Base-by-base conservation (phyloP, 2,329 filamentous ascomycete species). In the Coniochaeta sp. region DNA sequence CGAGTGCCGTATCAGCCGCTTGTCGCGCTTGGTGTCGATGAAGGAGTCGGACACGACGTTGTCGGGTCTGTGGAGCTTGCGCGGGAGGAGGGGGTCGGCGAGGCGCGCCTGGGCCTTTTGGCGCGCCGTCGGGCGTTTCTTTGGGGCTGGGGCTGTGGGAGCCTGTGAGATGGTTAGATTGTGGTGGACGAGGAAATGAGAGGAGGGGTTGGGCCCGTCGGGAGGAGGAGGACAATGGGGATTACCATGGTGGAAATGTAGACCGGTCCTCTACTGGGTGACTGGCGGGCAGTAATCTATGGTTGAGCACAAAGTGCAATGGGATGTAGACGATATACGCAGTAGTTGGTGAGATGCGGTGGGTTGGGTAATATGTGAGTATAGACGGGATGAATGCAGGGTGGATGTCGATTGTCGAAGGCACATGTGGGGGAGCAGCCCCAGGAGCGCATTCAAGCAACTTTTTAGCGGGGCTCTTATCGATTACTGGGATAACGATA, bases 1-100 rank as follows among this genome's bases (percentile, higher is more conserved):
- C 0, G 89, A 89, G 79, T 91, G 91, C 71, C 92, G 93, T 67
- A 96, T 90, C 36, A 81, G 77, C 26, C 88, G 89, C 78, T 93
- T 96, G 77, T 96, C 90, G 70, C 84, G 87, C 75, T 97, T 98
- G 64, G 82, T 86, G 59, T 86, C 82, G 62, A 86, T 77, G 74
- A 93, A 93, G 62, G 72, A 64, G 70, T 86, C 81, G 54, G 78
- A 73, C 16, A 81, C 78, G 55, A 75, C 70, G 65, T 82, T 79
- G 66, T 80, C 75, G 56, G 76, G 69, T 58, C 81, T 82, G 71
- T 81, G 80, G 14, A 78, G 76, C 68, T 80, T 81, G 70, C 78
- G 74, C 57, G 83, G 80, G 24, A 79, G 72, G 62, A 81, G 76
- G 12, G 79, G 78, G 70, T 81, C 78, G 62, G 77, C 75, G 54